These are phyloP conservation scores for Marchantia polymorpha DNA, from an alignment of 225 moss, liverwort and hornwort genomes.

Conservation along the genomic window DNA sequence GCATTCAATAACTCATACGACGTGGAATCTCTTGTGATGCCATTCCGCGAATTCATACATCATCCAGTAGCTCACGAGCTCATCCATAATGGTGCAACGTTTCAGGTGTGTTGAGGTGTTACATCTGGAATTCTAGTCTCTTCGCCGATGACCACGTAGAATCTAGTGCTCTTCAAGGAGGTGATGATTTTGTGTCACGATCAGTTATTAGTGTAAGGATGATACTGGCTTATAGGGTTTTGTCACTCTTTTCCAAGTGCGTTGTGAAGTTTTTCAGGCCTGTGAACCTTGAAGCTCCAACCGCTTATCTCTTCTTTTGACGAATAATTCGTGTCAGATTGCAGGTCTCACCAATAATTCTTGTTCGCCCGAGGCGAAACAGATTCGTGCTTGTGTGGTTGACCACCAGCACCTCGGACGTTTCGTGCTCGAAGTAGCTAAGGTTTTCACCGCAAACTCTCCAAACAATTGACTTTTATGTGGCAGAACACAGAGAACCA, in stretches of 20 bases:
- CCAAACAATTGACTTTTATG: neutral
- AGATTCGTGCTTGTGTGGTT: constrained; percentile 35
- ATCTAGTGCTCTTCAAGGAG: neutral
- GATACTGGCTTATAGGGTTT: no score
- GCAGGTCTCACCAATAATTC: constrained; percentile 54
- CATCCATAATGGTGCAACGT: constrained; percentile 52
- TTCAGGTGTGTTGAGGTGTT: constrained; percentile 21
- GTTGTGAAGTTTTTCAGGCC: no score
- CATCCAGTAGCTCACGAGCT: constrained; percentile 40
- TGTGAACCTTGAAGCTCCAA: no score
- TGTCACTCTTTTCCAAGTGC: neutral
- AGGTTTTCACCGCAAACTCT: constrained; percentile 13
- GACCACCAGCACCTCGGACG: constrained; percentile 30
- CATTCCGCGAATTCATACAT: constrained; percentile 36
- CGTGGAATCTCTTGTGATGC: constrained; percentile 37
- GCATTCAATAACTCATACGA: constrained; percentile 35
- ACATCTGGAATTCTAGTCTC: no score
- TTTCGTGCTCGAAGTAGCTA: constrained; percentile 41
- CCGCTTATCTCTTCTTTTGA: neutral
- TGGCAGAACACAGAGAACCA: neutral
- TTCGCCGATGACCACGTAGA: neutral
- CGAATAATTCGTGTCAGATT: constrained; percentile 16
- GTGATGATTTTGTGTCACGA: no score
- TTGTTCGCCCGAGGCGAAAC: constrained; percentile 25
- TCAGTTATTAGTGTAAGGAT: no score